These are phyloP conservation scores for Glycine soja DNA, from an alignment of 306 rosid species.

Conservation along the genomic window DNA sequence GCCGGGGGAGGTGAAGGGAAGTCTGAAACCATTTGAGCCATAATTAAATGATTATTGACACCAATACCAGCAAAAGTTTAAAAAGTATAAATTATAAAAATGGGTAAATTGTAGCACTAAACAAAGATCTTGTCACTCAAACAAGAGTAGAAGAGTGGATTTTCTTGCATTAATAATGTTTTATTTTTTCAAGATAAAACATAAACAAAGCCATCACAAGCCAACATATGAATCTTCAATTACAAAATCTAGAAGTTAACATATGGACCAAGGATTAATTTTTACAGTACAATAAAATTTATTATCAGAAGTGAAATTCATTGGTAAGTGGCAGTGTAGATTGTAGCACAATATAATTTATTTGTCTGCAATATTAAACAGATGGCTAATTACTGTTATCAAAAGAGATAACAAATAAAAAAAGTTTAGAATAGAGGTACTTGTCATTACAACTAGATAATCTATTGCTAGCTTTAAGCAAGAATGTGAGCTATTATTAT, in stretches of 20 bases:
- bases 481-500: neutral
- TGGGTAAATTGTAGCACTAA: neutral
- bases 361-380: constrained; percentile 1
- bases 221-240: neutral
- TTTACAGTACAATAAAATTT: neutral
- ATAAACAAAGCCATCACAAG: neutral
- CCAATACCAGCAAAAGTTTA: too few relatives aligned
- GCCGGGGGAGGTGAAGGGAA: constrained; percentile 89
- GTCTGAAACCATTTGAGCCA: constrained; percentile 55
- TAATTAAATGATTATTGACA: too few relatives aligned
- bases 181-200: neutral
- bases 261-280: neutral
- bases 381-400: neutral
- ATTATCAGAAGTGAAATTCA: constrained; percentile 18
- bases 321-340: neutral
- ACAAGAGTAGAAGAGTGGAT: constrained; percentile 6
- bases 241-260: neutral
- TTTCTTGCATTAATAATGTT: neutral
- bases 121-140: neutral
- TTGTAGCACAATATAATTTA: constrained; percentile 6
- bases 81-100: neutral
- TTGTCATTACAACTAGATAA: neutral
- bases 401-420: neutral
- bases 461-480: constrained; percentile 12
- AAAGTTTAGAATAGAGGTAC: neutral